phyloP scores from a whole-genome alignment of 2,329 filamentous ascomycete genomes.

The Teratosphaeria gauchensis region DNA sequence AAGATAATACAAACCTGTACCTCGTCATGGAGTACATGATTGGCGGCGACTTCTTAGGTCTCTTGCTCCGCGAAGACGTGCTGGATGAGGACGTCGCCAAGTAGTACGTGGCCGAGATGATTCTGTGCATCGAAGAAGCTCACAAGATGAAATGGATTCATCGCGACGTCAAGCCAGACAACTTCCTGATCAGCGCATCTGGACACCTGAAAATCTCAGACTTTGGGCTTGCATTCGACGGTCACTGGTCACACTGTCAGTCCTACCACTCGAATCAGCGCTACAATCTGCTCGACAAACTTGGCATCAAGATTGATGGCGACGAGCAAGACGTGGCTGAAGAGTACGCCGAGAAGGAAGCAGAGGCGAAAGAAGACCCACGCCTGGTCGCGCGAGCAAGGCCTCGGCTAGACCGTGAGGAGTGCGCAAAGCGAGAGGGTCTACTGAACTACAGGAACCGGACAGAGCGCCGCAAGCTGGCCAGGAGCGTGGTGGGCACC shows the following conservation, averaged over 20 bases:
- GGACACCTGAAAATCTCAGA: conserved; percentile 94
- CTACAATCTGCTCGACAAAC: conserved; percentile 64
- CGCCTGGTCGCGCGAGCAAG: conserved; percentile 1
- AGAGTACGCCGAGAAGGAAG: conserved; percentile 14
- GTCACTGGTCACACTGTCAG: conserved; percentile 88
- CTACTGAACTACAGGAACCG: conserved; percentile 35
- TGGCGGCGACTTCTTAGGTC: conserved; percentile 82
- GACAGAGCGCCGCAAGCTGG: conserved; percentile 55
- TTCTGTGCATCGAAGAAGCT: conserved; percentile 85
- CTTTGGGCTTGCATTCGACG: conserved; percentile 90
- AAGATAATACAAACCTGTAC: conserved; percentile 75
- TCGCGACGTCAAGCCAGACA: conserved; percentile 93
- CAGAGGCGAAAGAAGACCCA: conserved; percentile 7
- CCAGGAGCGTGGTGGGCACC: conserved; percentile 82
- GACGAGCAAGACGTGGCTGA: conserved; percentile 61
- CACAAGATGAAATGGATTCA: conserved; percentile 87
- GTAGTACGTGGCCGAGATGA: conserved; percentile 93
- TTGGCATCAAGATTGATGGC: conserved; percentile 64
- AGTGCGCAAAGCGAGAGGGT: conserved; percentile 21
- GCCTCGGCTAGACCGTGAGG: conserved; percentile 13
- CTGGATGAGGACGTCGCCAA: conserved; percentile 68
- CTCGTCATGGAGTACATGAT: conserved; percentile 98
- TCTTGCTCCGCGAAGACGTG: conserved; percentile 76
- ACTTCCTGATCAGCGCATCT: conserved; percentile 80
- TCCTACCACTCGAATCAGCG: conserved; percentile 77